phyloP scores from a whole-genome alignment of 2,329 filamentous ascomycete species.

The Camillea tinctor region DNA sequence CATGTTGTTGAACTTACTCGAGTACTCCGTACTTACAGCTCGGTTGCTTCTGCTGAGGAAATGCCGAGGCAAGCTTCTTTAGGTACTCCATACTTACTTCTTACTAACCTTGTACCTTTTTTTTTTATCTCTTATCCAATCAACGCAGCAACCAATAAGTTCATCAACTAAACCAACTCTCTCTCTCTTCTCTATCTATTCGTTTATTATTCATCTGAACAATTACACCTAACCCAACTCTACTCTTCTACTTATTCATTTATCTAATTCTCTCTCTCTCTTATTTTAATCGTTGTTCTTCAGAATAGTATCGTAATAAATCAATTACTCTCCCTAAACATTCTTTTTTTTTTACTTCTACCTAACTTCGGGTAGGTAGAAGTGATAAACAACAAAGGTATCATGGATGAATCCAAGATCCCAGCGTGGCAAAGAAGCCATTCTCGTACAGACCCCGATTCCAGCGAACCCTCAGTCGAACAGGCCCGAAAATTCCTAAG shows the following conservation, averaged over 20 bases:
- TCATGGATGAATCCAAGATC: slow-evolving; percentile 17
- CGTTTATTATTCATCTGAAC: too few relatives aligned
- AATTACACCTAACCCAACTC: too few relatives aligned
- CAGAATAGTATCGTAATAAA: too few relatives aligned
- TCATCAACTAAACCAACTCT: too few relatives aligned
- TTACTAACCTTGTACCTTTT: too few relatives aligned
- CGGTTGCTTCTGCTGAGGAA: not conserved
- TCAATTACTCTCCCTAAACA: not conserved
- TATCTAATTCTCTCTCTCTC: too few relatives aligned
- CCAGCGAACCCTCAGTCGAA: slow-evolving; percentile 46
- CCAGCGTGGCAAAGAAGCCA: slow-evolving; percentile 24
- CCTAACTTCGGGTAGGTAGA: too few relatives aligned
- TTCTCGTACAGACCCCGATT: slow-evolving; percentile 11
- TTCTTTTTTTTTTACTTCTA: not conserved
- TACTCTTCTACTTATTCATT: too few relatives aligned
- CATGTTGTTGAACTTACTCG: too few relatives aligned
- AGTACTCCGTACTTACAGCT: not conserved
- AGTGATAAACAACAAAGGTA: slow-evolving; percentile 3
- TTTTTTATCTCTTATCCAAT: too few relatives aligned
- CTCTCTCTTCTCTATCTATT: too few relatives aligned
- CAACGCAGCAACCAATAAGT: not conserved
- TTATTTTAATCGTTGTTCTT: too few relatives aligned
- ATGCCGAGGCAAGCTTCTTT: not conserved
- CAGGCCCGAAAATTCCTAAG: slow-evolving; percentile 75
- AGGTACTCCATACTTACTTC: not conserved